phyloP scores from a whole-genome alignment of 2,329 filamentous ascomycete genomes.

The Calonectria multiphialidica region DNA sequence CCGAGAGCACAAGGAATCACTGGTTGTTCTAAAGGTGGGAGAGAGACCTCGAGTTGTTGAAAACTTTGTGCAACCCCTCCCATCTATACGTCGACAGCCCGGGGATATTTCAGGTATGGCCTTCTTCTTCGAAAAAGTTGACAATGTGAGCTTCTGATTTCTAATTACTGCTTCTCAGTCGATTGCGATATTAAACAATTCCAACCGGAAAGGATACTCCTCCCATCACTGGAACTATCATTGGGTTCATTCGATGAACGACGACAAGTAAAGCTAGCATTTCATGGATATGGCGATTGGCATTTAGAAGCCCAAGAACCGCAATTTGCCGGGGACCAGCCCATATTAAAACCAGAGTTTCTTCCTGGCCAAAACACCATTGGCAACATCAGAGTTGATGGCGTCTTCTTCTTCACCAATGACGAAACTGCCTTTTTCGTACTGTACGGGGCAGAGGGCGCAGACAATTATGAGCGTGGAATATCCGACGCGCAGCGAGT shows the following conservation, averaged over 20 bases:
- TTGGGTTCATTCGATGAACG: neutral
- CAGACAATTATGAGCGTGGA: slow-evolving; percentile 1
- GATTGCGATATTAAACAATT: neutral
- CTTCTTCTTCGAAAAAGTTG: neutral
- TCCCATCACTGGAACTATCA: neutral
- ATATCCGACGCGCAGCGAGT: neutral
- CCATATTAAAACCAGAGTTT: neutral
- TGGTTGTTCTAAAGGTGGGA: neutral
- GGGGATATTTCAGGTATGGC: slow-evolving; percentile 1
- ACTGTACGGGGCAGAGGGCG: neutral
- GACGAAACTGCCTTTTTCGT: slow-evolving; percentile 7
- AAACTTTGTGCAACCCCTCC: neutral
- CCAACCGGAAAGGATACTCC: neutral
- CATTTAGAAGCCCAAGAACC: slow-evolving; percentile 5
- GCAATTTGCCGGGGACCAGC: neutral
- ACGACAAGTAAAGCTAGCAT: neutral
- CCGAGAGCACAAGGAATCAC: slow-evolving; percentile 1
- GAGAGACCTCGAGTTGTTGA: neutral
- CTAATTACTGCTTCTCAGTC: neutral
- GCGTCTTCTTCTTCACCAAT: slow-evolving; percentile 6
- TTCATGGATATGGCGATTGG: neutral
- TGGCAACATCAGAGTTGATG: neutral
- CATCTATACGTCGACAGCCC: neutral
- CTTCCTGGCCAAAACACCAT: neutral
- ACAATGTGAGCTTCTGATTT: neutral